phyloP scores from a whole-genome alignment of 768 basidiomycete genomes.

The Boletales sp. region DNA sequence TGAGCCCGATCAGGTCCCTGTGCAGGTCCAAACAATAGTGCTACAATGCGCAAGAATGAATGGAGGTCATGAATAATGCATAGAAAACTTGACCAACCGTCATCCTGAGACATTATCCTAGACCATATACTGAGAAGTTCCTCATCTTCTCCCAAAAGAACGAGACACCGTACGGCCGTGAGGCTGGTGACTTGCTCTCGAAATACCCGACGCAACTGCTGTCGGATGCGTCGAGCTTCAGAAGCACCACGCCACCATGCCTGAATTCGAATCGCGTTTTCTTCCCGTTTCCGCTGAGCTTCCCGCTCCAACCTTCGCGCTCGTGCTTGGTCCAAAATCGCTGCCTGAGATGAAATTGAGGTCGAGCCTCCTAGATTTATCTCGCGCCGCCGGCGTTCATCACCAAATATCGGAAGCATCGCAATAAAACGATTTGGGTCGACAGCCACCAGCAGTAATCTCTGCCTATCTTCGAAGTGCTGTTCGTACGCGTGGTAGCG shows the following conservation, averaged over 20 bases:
- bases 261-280: constrained; percentile 61
- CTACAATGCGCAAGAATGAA: constrained; percentile 25
- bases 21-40: constrained; percentile 37
- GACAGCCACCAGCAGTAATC: not conserved
- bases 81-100: constrained; percentile 12
- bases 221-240: constrained; percentile 40
- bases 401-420: constrained; percentile 47
- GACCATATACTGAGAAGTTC: constrained; percentile 34
- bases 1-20: constrained; percentile 38
- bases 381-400: constrained; percentile 50
- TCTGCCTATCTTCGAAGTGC: not conserved
- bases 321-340: constrained; percentile 62
- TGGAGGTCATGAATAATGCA: not conserved
- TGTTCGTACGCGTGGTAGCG: not conserved
- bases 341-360: constrained; percentile 45
- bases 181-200: constrained; percentile 50
- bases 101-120: constrained; percentile 14
- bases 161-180: constrained; percentile 60
- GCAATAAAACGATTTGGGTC: not conserved
- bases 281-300: constrained; percentile 50
- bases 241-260: constrained; percentile 61
- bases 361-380: constrained; percentile 76
- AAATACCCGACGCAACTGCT: constrained; percentile 47
- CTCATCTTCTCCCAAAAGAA: constrained; percentile 49
- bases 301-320: constrained; percentile 56